Evolutionary conservation across 768 basidiomycete species (phyloP), one percentile per base, ranked within the genome.

Genomic region (Hericium alpestre): DNA sequence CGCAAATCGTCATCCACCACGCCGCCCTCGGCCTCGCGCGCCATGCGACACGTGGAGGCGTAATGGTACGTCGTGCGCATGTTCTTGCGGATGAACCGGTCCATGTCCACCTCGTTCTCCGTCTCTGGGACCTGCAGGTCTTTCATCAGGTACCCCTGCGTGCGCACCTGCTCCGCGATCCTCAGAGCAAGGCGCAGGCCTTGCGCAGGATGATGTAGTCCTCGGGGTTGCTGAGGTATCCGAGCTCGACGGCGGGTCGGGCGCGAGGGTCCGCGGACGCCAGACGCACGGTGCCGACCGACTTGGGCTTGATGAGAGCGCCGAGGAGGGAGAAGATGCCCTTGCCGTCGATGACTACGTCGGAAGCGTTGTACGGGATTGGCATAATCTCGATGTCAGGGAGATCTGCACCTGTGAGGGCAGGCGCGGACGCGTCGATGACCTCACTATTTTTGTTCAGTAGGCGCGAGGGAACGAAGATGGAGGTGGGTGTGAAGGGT

Each of bases 1-100:
- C 68, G 61, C 15, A 78, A 62, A 25, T 71, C 64, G 51, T 74
- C 73, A 59, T 77, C 76, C 32, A 82, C 76, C 0, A 79, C 78
- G 2, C 68, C 65, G 43, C 70, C 67, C 38, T 56, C 63, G 37
- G 65, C 67, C n/a, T 68, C 63, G 10, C 61, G 51, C 48, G 65
- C 71, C 71, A 74, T 73, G 16, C 73, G 58, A 64, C 73, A 74
- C 46, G 72, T 70, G 32, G 66, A 70, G 6, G 69, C 57, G 47
- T 72, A 74, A 56, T 75, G 72, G 58, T 66, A 72, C 49, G 69
- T 69, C 12, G 71, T 67, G 49, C 65, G 57, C 15, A 57, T 51
- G 18, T 59, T 52, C 48, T 61, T 43, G n/a, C 59, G 51, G 22
- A 67, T 66, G 59, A 69, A 72, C 8, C 55, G 60, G 47, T 74